Percentiles rank a stretch among this genome's conserved stretches.
Evolutionary conservation across 345 rosid species (phyloP).

Genomic region (Aquilaria sinensis): DNA sequence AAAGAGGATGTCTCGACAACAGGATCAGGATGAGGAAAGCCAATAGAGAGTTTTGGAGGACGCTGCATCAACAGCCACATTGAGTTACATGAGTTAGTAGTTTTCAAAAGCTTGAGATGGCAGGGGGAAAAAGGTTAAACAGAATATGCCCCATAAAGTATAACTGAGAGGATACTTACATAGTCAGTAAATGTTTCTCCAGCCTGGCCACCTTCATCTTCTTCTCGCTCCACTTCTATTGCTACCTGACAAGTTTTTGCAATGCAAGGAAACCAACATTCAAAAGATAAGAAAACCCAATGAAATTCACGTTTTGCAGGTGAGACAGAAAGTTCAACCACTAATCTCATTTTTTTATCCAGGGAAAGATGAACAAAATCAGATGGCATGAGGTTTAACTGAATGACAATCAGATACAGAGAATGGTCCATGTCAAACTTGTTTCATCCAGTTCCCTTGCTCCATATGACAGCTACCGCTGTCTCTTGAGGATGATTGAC

Average conservation of each 20-base stretch:
- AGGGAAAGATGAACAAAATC: background rate
- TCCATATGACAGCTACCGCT: too few relatives aligned
- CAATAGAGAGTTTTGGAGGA: conserved; percentile 85
- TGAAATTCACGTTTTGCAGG: background rate
- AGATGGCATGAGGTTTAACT: too few relatives aligned
- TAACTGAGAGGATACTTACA: conserved; percentile 41
- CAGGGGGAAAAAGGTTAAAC: background rate
- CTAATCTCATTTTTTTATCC: too few relatives aligned
- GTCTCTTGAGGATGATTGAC: too few relatives aligned
- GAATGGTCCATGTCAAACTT: too few relatives aligned
- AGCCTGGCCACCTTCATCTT: conserved; percentile 90
- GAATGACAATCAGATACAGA: too few relatives aligned
- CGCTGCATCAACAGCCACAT: conserved; percentile 39
- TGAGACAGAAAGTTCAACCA: background rate
- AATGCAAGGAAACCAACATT: conserved; percentile 9
- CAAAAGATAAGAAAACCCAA: conserved; percentile 9
- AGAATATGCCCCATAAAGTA: conserved; percentile 3
- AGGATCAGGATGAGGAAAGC: conserved; percentile 97
- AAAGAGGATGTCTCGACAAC: conserved; percentile 93
- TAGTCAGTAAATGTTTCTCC: conserved; percentile 97
- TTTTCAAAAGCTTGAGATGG: conserved; percentile 11
- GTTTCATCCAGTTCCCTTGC: too few relatives aligned
- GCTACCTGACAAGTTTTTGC: conserved; percentile 60
- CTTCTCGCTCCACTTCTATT: conserved; percentile 95
- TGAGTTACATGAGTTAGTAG: conserved; percentile 7